phyloP scores from a whole-genome alignment of 148 eudicot species.

The Simmondsia chinensis region DNA sequence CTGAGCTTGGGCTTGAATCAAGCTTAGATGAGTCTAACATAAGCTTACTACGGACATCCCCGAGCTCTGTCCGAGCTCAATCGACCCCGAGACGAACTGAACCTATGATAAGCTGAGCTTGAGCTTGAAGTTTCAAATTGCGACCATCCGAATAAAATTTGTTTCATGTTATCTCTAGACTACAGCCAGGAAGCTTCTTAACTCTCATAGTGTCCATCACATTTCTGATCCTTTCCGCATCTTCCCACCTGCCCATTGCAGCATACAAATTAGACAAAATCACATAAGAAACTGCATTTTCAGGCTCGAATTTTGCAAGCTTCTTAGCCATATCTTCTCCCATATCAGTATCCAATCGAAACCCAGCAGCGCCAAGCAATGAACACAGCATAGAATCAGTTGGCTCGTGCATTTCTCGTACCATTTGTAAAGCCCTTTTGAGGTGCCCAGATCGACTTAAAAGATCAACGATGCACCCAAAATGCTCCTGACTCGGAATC shows the following conservation, averaged over 20 bases:
- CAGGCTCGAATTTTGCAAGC: slow-evolving; percentile 44
- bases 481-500: slow-evolving; percentile 44
- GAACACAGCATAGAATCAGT: slow-evolving; percentile 46
- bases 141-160: no score
- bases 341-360: slow-evolving; percentile 34
- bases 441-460: slow-evolving; percentile 62
- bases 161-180: slow-evolving; percentile 26
- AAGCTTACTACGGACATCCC: no score
- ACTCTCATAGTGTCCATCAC: slow-evolving; percentile 34
- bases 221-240: slow-evolving; percentile 48
- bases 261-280: slow-evolving; percentile 64
- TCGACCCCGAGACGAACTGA: no score
- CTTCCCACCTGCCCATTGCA: slow-evolving; percentile 61
- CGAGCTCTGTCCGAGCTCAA: no score
- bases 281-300: slow-evolving; percentile 46
- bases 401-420: slow-evolving; percentile 27
- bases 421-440: slow-evolving; percentile 46
- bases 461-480: slow-evolving; percentile 55
- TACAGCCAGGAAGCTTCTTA: slow-evolving; percentile 43
- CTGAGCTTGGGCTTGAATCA: no score
- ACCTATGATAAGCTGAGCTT: no score
- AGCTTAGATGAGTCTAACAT: no score
- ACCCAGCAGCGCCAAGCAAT: slow-evolving; percentile 55
- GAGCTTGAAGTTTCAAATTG: no score
- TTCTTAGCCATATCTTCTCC: slow-evolving; percentile 53